Evolutionary conservation across 176 grass and related monocot genomes (phyloP).

Genomic region (Oryza australiensis): DNA sequence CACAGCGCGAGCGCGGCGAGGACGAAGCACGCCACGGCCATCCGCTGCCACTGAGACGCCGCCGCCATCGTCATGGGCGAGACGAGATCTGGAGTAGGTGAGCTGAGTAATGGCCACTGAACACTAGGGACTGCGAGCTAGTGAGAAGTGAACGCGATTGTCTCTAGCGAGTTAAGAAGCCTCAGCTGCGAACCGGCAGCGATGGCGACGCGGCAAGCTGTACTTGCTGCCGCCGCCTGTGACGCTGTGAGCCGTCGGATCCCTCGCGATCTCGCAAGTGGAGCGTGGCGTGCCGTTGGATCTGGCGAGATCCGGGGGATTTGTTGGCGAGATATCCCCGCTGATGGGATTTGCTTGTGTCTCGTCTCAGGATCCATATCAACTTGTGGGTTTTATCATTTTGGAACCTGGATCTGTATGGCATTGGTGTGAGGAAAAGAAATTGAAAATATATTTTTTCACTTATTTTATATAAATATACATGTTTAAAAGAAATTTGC

Average conservation of each 20-base stretch:
- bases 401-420: not conserved
- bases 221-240: constrained; percentile 1
- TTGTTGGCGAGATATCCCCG: constrained; percentile 24
- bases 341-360: constrained; percentile 22
- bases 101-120: constrained; percentile 34
- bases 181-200: not conserved
- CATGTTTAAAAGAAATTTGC: too few relatives aligned
- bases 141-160: not conserved
- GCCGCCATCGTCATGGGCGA: not conserved
- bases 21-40: constrained; percentile 20
- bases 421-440: not conserved
- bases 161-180: constrained; percentile 35
- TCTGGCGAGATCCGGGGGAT: constrained; percentile 32
- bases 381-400: not conserved
- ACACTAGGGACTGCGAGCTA: not conserved
- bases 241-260: not conserved
- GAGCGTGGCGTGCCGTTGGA: not conserved
- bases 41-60: not conserved
- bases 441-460: too few relatives aligned
- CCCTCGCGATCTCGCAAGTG: not conserved
- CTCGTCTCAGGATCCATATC: constrained; percentile 35
- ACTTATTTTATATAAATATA: too few relatives aligned
- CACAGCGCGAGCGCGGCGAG: constrained; percentile 29
- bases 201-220: constrained; percentile 23
- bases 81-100: constrained; percentile 48